A percentile compares a stretch with the other conserved stretches of the same genome.
phyloP scores from a whole-genome alignment of 2,329 filamentous ascomycete species.

The Penicillium expansum region DNA sequence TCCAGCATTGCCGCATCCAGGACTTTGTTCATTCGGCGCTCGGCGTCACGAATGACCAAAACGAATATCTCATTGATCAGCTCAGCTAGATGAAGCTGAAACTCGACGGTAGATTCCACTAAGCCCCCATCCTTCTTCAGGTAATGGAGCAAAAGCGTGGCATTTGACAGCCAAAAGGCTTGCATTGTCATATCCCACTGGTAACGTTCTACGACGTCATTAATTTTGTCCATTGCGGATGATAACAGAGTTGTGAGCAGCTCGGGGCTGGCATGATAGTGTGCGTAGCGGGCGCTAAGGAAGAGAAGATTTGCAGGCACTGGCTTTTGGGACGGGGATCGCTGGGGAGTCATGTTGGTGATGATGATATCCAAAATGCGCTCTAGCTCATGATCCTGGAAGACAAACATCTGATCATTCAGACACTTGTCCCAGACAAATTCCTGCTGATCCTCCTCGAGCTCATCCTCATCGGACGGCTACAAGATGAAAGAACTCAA shows the following conservation, averaged over 20 bases:
- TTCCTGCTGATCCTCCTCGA: constrained; percentile 85
- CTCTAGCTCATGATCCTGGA: constrained; percentile 89
- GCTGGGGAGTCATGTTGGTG: constrained; percentile 95
- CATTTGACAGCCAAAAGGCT: constrained; percentile 98
- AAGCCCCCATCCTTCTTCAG: constrained; percentile 89
- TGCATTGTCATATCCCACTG: constrained; percentile 99
- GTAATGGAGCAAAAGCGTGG: constrained; percentile 91
- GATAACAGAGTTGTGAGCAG: constrained; percentile 76
- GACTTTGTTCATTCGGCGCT: constrained; percentile 93
- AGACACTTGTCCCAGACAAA: constrained; percentile 94
- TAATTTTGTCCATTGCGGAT: constrained; percentile 92
- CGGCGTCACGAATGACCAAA: constrained; percentile 91
- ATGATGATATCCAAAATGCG: constrained; percentile 93
- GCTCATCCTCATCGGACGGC: constrained; percentile 76
- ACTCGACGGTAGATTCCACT: constrained; percentile 76
- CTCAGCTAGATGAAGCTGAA: constrained; percentile 89
- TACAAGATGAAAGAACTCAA: constrained; percentile 10
- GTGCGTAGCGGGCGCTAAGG: constrained; percentile 88
- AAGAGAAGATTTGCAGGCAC: constrained; percentile 97
- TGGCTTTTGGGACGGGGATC: constrained; percentile 94
- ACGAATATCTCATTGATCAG: constrained; percentile 98
- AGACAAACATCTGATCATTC: constrained; percentile 99
- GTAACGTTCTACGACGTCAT: constrained; percentile 88
- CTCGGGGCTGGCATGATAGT: constrained; percentile 89
- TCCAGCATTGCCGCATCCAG: constrained; percentile 92